Evolutionary conservation across 305 asterid genomes (phyloP).

Genomic region (Rubia tinctorum): DNA sequence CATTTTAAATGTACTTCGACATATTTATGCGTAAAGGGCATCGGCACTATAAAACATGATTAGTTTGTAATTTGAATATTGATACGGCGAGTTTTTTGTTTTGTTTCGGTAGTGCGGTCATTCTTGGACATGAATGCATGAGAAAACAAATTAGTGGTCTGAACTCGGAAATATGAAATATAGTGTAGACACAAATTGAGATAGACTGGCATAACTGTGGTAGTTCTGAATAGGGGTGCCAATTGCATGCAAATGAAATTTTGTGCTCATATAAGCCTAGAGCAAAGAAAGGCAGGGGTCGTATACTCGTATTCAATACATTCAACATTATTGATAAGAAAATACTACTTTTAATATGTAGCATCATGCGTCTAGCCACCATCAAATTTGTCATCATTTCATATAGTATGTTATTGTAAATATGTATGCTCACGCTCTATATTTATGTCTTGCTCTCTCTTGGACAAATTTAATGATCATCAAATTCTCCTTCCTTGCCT

Average conservation of each 20-base stretch:
- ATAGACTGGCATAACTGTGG: constrained; percentile 21
- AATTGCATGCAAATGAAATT: background rate
- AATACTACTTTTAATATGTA: background rate
- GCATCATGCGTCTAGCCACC: background rate
- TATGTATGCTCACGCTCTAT: background rate
- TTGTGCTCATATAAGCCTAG: background rate
- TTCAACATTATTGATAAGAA: background rate
- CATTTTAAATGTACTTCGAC: too few relatives aligned
- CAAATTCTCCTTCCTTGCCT: background rate
- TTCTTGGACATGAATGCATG: too few relatives aligned
- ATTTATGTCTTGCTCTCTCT: background rate
- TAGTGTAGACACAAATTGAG: constrained; percentile 2
- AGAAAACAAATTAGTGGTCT: background rate
- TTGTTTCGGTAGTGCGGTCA: too few relatives aligned
- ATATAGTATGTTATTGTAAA: background rate
- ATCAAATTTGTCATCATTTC: constrained; percentile 2
- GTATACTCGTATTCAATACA: constrained; percentile 12
- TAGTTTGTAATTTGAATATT: too few relatives aligned
- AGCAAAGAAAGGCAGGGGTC: constrained; percentile 8
- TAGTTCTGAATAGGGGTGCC: constrained; percentile 14
- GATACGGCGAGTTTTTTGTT: too few relatives aligned
- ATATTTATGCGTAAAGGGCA: too few relatives aligned
- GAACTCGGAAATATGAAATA: background rate
- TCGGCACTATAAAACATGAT: too few relatives aligned
- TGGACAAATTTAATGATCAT: constrained; percentile 7